Conservation (phyloP, 1,139 yeast species). For the Yarrowia galli region DNA sequence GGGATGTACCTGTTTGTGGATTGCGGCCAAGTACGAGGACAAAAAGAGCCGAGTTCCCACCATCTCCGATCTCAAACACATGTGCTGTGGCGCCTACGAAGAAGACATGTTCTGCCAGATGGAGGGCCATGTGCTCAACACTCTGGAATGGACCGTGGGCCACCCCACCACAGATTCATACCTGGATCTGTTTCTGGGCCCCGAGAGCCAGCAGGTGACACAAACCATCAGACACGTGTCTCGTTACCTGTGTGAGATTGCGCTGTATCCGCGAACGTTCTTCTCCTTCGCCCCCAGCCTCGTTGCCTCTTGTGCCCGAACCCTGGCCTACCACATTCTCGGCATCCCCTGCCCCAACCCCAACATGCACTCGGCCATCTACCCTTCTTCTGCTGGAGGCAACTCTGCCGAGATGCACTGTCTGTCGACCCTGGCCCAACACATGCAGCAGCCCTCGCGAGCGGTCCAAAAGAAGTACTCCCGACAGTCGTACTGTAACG, state of each 20-base stretch:
- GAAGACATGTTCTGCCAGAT: constrained; percentile 91
- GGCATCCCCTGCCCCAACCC: constrained; percentile 30
- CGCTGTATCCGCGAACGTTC: constrained; percentile 75
- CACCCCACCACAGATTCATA: constrained; percentile 58
- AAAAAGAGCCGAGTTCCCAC: constrained; percentile 86
- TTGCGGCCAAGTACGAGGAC: constrained; percentile 92
- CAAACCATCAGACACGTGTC: constrained; percentile 52
- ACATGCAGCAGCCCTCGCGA: constrained; percentile 51
- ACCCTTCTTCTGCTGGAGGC: not conserved
- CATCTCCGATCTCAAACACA: constrained; percentile 71
- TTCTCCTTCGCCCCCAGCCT: constrained; percentile 66
- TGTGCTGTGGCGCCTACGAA: constrained; percentile 88
- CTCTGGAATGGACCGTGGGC: constrained; percentile 82
- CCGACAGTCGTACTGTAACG: constrained; percentile 46
- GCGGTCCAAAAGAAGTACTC: constrained; percentile 53
- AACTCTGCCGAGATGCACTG: constrained; percentile 45
- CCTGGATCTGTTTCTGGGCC: constrained; percentile 48
- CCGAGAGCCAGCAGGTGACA: constrained; percentile 41
- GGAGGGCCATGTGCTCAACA: constrained; percentile 88
- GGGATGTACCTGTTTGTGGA: constrained; percentile 93
- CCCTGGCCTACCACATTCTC: constrained; percentile 73
- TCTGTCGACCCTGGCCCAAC: constrained; percentile 49
- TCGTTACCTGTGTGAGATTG: constrained; percentile 77
- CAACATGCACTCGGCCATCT: constrained; percentile 26
- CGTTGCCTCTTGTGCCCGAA: constrained; percentile 72